Percentiles rank a stretch among this genome's conserved stretches.
phyloP scores from a whole-genome alignment of 2,329 filamentous ascomycete species.

The Fusarium lyarnte region DNA sequence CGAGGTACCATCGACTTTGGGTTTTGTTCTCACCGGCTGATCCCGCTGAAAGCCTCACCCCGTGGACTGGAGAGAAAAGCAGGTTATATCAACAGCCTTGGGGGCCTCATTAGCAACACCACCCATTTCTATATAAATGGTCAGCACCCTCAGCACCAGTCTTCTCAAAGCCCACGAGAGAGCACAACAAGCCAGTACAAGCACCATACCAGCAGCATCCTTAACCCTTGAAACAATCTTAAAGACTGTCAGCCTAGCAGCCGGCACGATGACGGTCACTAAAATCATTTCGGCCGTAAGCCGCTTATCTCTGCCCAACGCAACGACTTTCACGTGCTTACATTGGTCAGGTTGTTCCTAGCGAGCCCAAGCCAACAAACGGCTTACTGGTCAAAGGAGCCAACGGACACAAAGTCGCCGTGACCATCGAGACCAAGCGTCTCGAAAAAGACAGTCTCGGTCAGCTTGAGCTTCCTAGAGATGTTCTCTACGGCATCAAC shows the following conservation, averaged over 20 bases:
- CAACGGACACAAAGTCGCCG: neutral
- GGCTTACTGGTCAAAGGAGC: neutral
- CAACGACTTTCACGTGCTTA: neutral
- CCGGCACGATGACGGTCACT: neutral
- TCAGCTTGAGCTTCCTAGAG: neutral
- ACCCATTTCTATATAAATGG: neutral
- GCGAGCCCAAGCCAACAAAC: neutral
- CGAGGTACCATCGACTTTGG: neutral
- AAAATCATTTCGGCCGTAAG: neutral
- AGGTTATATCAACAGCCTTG: neutral
- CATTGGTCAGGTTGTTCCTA: neutral
- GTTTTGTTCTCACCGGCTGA: neutral
- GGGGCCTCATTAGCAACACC: neutral
- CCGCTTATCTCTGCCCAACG: no score
- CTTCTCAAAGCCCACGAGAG: neutral
- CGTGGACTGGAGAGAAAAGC: neutral
- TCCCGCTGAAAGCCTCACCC: neutral
- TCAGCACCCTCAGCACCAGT: neutral
- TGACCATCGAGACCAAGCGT: neutral
- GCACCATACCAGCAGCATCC: neutral
- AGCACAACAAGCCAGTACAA: neutral
- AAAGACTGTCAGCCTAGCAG: neutral
- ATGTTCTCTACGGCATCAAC: constrained; percentile 2
- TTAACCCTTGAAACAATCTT: neutral
- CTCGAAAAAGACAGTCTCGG: constrained; percentile 3